Evolutionary conservation across 495 filamentous ascomycete genomes (phyloP), one percentile per base, ranked within the genome.

Genomic region (Neurospora discreta): DNA sequence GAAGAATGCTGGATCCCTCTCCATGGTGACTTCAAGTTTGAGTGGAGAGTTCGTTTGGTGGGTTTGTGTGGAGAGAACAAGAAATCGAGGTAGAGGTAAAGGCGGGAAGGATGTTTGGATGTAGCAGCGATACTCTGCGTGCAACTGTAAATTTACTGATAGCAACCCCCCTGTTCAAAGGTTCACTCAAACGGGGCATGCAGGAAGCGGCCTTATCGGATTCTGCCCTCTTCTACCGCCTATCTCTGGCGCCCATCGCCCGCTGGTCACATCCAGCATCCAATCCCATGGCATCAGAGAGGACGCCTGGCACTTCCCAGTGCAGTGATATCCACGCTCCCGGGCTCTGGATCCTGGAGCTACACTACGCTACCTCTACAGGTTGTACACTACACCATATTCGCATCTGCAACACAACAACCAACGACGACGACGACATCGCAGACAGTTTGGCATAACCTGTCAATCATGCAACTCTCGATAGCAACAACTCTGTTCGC

Each of bases 401-500:
- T 65, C 60, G 74, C 72, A 72, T 71, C 71, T 18, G 43, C 74
- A 73, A 68, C 69, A 60, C 71, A 72, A 33, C 71, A 68, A 71
- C 43, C 69, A 58, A 36, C 40, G 70, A 52, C 46, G 30, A 73
- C 73, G 40, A 33, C 70, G 71, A 75, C 39, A 58, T 70, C 73
- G 68, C n/a, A 44, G 18, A 58, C 39, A 39, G 58, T 26, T 69
- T 70, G 60, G 58, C 69, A 74, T 71, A 73, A 68, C 44, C 71
- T 68, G 77, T 44, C 76, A 77, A 78, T 78, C 74, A 92, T 92
- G 90, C 85, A 86, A 84, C 78, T 90, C 74, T 88, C 84, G 73
- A 82, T 82, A 77, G 79, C 90, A 70, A 85, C 88, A 73, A 81
- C 88, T 71, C 76, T 93, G 52, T 87, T 90, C 78, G 85, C 91